Base-by-base conservation (phyloP, 2,329 filamentous ascomycete genomes). In the Fusarium sublunatum region DNA sequence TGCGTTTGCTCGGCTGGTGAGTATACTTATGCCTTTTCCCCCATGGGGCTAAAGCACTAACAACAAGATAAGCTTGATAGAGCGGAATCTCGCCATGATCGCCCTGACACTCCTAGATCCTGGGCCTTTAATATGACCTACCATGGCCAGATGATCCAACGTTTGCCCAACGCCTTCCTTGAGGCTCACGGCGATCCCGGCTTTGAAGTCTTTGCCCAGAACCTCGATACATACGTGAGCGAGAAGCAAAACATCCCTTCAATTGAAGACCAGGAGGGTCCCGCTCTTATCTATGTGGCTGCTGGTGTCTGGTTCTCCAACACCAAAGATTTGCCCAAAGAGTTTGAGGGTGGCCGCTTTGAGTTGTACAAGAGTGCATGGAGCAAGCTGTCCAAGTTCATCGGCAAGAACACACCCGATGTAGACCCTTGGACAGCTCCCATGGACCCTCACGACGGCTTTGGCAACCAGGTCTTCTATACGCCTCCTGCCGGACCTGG, bases 1-100 rank as follows among this genome's bases (percentile, higher is more conserved):
- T 79, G 82, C 83, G 2, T 61, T 71, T 31, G 62, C 19, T 13
- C 46, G 58, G 3, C n/a, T 69, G 32, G 77, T 70, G 53, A 65
- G 67, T 34, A 9, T 4, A 7, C 2, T 0, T 3, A 1, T 1
- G 4, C 3, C 5, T 4, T n/a, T 0, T 19, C 3, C 2, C 19
- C 19, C 19, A 19, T 19, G 19, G 19, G 3, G 19, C 19, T 3
- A 19, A 19, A 19, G 19, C 19, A 19, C 19, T 4, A 15, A 1
- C 3, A 7, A 10, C 1, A 5, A 8, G 13, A 9, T 19, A n/a
- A 55, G 49, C 46, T 67, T 15, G 43, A 50, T 7, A 5, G n/a
- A 43, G 10, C 29, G 38, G 10, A 22, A 29, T 19, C 19, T 19
- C n/a, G 31, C 22, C 25, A 49, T 31, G 19, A 19, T 19, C 19